A percentile compares a stretch with the other conserved stretches of the same genome.
Conservation (phyloP, 805 yeast species). For the Metahyphopichia silvanorum region DNA sequence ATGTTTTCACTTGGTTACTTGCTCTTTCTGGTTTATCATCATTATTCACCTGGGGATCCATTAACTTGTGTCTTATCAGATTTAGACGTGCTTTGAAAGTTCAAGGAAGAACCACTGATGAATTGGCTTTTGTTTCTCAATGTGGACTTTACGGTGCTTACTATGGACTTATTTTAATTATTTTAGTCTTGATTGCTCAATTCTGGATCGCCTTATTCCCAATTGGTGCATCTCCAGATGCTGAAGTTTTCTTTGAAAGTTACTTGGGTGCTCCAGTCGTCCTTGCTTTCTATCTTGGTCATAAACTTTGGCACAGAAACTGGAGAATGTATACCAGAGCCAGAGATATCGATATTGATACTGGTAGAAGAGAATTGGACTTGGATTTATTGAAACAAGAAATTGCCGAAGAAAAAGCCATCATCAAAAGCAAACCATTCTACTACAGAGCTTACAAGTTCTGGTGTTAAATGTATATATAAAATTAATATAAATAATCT, state of each 20-base stretch:
- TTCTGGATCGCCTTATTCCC: slow-evolving; percentile 85
- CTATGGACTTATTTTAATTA: slow-evolving; percentile 56
- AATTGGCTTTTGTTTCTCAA: slow-evolving; percentile 64
- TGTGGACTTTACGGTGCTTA: slow-evolving; percentile 67
- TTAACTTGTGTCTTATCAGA: slow-evolving; percentile 40
- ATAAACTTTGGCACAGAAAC: slow-evolving; percentile 49
- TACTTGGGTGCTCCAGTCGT: slow-evolving; percentile 66
- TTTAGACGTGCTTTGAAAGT: slow-evolving; percentile 57
- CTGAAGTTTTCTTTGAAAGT: slow-evolving; percentile 58
- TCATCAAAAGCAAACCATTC: slow-evolving; percentile 29
- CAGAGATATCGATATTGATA: slow-evolving; percentile 32
- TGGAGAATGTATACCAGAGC: slow-evolving; percentile 29
- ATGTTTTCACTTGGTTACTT: slow-evolving; percentile 46
- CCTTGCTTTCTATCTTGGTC: slow-evolving; percentile 52
- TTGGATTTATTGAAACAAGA: slow-evolving; percentile 37
- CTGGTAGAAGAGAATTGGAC: slow-evolving; percentile 38
- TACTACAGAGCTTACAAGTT: slow-evolving; percentile 28
- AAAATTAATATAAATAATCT: neutral
- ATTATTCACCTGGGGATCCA: slow-evolving; percentile 49
- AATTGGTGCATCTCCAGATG: slow-evolving; percentile 41
- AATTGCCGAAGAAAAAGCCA: slow-evolving; percentile 37
- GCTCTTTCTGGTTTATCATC: slow-evolving; percentile 49
- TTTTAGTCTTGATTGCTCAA: slow-evolving; percentile 66
- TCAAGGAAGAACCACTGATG: slow-evolving; percentile 69
- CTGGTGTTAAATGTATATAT: slow-evolving; percentile 25